A percentile compares a stretch with the other conserved stretches of the same genome.
These are phyloP conservation scores for Coemansia sp. DNA, from an alignment of 192 early-diverging fungal genomes.

Conservation along the genomic window DNA sequence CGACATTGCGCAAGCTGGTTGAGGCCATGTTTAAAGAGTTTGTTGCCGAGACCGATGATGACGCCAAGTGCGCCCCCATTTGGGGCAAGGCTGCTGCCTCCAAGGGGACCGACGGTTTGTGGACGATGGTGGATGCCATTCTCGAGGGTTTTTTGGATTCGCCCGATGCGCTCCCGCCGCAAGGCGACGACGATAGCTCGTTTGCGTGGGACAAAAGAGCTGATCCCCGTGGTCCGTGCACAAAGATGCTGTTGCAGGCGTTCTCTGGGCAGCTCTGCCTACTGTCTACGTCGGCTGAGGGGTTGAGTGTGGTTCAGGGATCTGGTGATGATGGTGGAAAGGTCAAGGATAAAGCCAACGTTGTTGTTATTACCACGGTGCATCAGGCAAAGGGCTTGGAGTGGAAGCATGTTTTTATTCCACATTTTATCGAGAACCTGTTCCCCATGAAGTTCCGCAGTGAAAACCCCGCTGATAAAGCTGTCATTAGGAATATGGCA, in stretches of 20 bases:
- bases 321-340: neutral
- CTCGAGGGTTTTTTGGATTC: slow-evolving; percentile 16
- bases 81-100: neutral
- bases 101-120: slow-evolving; percentile 14
- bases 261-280: slow-evolving; percentile 40
- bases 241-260: slow-evolving; percentile 15
- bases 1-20: slow-evolving; percentile 15
- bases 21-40: slow-evolving; percentile 18
- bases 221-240: slow-evolving; percentile 14
- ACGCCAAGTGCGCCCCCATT: neutral
- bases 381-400: slow-evolving; percentile 52
- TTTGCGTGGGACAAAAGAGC: neutral
- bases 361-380: slow-evolving; percentile 42
- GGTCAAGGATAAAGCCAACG: slow-evolving; percentile 1
- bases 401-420: slow-evolving; percentile 49
- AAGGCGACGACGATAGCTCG: neutral
- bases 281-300: slow-evolving; percentile 43
- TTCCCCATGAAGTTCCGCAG: slow-evolving; percentile 48
- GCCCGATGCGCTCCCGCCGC: slow-evolving; percentile 5
- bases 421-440: slow-evolving; percentile 46
- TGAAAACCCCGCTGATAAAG: slow-evolving; percentile 3
- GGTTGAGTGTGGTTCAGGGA: slow-evolving; percentile 15
- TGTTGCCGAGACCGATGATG: neutral
- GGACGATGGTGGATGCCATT: slow-evolving; percentile 25
- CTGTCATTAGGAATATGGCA: neutral